Conservation (phyloP, 306 rosid genomes). For the Cucurbita pepo region DNA sequence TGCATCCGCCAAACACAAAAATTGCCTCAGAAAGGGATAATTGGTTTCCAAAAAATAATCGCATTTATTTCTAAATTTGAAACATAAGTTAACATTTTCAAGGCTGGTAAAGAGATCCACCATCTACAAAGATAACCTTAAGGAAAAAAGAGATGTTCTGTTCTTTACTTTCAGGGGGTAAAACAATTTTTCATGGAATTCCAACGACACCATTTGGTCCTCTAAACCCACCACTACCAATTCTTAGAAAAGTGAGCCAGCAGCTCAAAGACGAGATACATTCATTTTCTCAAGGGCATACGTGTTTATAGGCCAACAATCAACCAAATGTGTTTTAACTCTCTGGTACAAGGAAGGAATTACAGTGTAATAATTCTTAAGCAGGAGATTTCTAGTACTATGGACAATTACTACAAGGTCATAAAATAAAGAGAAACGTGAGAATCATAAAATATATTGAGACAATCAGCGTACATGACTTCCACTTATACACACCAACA, state of each 20-base stretch:
- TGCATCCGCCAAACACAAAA: not conserved
- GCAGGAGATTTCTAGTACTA: too few species aligned
- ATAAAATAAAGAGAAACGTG: not conserved
- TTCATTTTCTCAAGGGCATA: not conserved
- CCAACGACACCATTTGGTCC: not conserved
- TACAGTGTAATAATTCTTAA: too few species aligned
- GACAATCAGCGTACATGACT: not conserved
- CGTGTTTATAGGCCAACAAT: not conserved
- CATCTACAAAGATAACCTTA: not conserved
- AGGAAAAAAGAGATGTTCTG: not conserved
- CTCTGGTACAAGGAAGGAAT: too few species aligned
- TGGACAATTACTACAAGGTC: not conserved
- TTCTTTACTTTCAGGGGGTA: not conserved
- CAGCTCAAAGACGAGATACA: not conserved
- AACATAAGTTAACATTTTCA: not conserved
- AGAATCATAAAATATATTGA: not conserved
- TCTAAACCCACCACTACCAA: not conserved
- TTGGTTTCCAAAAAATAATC: not conserved
- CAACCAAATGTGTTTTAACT: too few species aligned
- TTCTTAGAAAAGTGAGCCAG: not conserved
- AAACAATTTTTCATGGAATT: not conserved
- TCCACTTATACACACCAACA: not conserved
- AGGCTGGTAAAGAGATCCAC: not conserved
- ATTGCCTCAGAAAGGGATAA: not conserved
- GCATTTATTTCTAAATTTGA: not conserved